These are phyloP conservation scores for Termitomyces sp. DNA, from an alignment of 768 basidiomycete genomes.

Conservation along the genomic window DNA sequence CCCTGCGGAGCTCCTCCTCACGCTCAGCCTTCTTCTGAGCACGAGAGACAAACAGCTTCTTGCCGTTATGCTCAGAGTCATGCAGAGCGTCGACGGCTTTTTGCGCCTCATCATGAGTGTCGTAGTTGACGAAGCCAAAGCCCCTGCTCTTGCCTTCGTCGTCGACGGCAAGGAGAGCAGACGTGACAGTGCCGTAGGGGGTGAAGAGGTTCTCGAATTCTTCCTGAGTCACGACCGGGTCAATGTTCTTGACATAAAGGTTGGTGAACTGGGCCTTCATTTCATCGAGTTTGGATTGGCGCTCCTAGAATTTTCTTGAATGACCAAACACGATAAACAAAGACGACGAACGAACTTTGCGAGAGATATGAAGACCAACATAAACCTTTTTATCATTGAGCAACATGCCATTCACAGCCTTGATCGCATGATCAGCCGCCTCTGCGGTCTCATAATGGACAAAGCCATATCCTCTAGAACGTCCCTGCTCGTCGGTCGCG, in stretches of 20 bases:
- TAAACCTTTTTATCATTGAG: conserved; percentile 99
- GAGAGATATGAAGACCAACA: conserved; percentile 94
- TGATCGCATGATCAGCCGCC: conserved; percentile 93
- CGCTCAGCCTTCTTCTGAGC: conserved; percentile 99
- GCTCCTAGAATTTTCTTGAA: conserved; percentile 69
- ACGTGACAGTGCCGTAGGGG: conserved; percentile 78
- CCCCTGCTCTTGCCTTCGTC: conserved; percentile 92
- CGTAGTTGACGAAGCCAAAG: conserved; percentile 98
- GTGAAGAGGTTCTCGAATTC: conserved; percentile 82
- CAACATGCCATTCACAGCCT: conserved; percentile 98
- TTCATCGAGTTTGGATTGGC: conserved; percentile 97
- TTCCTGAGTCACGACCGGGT: conserved; percentile 73
- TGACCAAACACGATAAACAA: not conserved
- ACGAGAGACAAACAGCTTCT: conserved; percentile 90
- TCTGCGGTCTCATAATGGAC: conserved; percentile 99
- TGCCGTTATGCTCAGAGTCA: conserved; percentile 78
- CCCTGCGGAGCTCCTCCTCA: conserved; percentile 90
- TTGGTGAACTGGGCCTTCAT: conserved; percentile 98
- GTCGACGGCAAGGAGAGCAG: conserved; percentile 78
- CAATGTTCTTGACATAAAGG: conserved; percentile 97
- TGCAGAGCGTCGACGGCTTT: conserved; percentile 85
- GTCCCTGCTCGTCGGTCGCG: conserved; percentile 91
- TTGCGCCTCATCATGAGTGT: conserved; percentile 87
- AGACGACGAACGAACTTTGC: conserved; percentile 55
- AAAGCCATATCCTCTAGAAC: conserved; percentile 96